A percentile compares a stretch with the other conserved stretches of the same genome.
phyloP scores from a whole-genome alignment of 495 filamentous ascomycete genomes.

The Recurvomyces mirabilis region DNA sequence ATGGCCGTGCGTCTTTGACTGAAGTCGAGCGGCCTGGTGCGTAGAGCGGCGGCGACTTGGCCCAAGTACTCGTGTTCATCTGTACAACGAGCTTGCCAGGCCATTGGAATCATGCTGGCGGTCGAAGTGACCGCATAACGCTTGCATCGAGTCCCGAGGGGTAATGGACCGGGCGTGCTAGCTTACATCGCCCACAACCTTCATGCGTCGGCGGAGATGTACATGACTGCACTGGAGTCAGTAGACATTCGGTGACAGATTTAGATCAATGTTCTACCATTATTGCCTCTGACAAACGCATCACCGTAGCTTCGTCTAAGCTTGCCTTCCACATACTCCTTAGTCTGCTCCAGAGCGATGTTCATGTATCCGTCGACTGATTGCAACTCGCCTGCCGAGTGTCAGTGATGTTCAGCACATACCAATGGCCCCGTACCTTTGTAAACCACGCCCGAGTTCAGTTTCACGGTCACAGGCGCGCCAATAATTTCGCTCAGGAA shows the following conservation, averaged over 20 bases:
- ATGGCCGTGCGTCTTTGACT: slow-evolving; percentile 10
- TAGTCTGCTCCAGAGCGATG: slow-evolving; percentile 88
- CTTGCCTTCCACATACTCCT: slow-evolving; percentile 78
- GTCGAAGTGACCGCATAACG: too few species aligned
- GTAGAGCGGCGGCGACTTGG: too few species aligned
- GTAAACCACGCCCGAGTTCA: slow-evolving; percentile 92
- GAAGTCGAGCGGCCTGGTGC: slow-evolving; percentile 11
- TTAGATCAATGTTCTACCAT: slow-evolving; percentile 45
- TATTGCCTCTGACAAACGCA: slow-evolving; percentile 93
- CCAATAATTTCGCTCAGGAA: slow-evolving; percentile 91
- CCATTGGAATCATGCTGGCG: too few species aligned
- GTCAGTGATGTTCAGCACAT: too few species aligned
- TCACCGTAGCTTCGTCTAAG: slow-evolving; percentile 78
- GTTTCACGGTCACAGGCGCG: slow-evolving; percentile 80
- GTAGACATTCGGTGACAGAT: not conserved
- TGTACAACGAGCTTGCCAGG: too few species aligned
- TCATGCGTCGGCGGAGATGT: slow-evolving; percentile 57
- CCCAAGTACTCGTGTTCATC: too few species aligned
- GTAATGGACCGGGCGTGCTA: too few species aligned
- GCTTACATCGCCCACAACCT: too few species aligned
- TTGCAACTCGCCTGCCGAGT: slow-evolving; percentile 78
- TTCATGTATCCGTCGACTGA: slow-evolving; percentile 99
- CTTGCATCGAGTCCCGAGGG: too few species aligned
- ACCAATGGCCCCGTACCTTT: slow-evolving; percentile 78
- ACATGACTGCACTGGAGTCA: slow-evolving; percentile 46